Evolutionary conservation across 2,329 filamentous ascomycete species (phyloP), one percentile per base, ranked within the genome.

Genomic region (Balansia obtecta): DNA sequence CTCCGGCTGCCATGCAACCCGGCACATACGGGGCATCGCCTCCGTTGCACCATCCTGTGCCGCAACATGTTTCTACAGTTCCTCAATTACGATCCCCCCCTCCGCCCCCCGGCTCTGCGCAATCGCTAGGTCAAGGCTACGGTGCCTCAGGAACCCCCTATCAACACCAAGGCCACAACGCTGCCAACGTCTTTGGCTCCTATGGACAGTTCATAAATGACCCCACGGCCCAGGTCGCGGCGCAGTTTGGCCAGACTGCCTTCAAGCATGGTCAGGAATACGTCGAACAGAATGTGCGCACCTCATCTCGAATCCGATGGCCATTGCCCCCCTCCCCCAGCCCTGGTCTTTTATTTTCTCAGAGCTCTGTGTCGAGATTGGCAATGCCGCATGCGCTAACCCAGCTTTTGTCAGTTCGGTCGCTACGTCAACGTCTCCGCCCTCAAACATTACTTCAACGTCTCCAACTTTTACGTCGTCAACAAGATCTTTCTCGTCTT

Each of bases 371-470:
- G 4, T 27, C 8, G 27, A 27, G 27, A 27, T 5, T 27, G 27
- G 4, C 8, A 7, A 27, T 30, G 27, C 27, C 5, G 27, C 27
- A 9, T n/a, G n/a, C 30, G 55, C 52, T 61, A 55, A 57, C 57
- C 44, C 2, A 18, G n/a, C 2, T 15, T 27, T 10, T 41, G 41
- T 50, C 15, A 77, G 75, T 69, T 79, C 56, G 77, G 77, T 57
- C 75, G 77, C 67, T 96, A 91, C 70, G 83, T 98, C 69, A 95
- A 90, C 63, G 86, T 97, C 59, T 85, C 86, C 13, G 88, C 88
- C 16, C 77, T 98, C 43, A 98, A 98, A 70, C 93, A 96, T 71
- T 98, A 97, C 77, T 98, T 98, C 74, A 96, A 97, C 71, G 93
- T 98, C 56, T 94, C 90, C 58, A 98, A 98, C 75, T 86, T 81